These are phyloP conservation scores for Salix viminalis DNA, from an alignment of 345 rosid genomes.

Conservation along the genomic window DNA sequence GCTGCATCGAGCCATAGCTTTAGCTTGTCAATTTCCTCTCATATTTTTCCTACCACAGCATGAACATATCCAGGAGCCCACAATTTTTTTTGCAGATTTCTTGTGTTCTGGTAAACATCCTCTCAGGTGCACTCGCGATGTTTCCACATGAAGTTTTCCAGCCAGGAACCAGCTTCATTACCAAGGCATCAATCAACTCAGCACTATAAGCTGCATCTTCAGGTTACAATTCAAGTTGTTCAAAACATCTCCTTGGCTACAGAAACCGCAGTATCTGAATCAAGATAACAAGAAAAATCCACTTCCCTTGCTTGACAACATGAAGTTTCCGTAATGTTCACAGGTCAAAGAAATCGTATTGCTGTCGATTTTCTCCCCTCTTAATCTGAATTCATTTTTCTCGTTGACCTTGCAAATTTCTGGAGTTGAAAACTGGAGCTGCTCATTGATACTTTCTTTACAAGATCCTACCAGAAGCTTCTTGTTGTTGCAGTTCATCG, in stretches of 20 bases:
- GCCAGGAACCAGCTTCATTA: not conserved
- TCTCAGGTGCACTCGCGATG: not conserved
- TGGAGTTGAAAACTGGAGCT: not conserved
- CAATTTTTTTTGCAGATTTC: not conserved
- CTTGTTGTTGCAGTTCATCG: not conserved
- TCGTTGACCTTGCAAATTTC: not conserved
- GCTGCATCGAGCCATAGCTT: not conserved
- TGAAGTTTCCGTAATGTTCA: not conserved
- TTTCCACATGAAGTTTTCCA: not conserved
- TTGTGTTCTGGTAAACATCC: not conserved
- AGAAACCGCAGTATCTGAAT: not conserved
- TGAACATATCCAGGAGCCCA: not conserved
- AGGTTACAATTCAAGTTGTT: not conserved
- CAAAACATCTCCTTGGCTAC: not conserved
- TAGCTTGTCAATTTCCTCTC: not conserved
- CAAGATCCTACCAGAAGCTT: not conserved
- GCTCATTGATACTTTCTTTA: not conserved
- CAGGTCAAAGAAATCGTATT: not conserved
- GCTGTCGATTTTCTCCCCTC: not conserved
- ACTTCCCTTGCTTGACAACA: not conserved
- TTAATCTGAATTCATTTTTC: not conserved
- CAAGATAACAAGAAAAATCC: not conserved
- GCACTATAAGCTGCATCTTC: not conserved
- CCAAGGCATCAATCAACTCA: not conserved
- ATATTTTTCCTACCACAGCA: not conserved